Percentiles rank a stretch among this genome's conserved stretches.
phyloP scores from a whole-genome alignment of 2,329 filamentous ascomycete genomes.

The Fusarium penzigii region DNA sequence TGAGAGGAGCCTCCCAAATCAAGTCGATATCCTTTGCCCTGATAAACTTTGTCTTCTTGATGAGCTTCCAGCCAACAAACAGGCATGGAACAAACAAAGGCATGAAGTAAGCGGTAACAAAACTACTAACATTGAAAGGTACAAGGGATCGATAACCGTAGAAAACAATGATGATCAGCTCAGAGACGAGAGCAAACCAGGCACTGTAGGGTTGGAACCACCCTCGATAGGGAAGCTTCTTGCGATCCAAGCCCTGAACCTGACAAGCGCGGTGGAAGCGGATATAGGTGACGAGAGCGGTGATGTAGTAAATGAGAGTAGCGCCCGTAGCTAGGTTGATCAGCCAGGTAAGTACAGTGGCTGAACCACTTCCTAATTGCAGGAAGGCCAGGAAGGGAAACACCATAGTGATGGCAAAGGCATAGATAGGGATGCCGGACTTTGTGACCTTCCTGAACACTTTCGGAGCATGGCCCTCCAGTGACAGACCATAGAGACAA shows the following conservation, averaged over 20 bases:
- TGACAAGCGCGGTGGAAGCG: conserved; percentile 51
- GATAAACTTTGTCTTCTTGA: no score
- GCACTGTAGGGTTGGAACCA: conserved; percentile 58
- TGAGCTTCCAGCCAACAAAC: no score
- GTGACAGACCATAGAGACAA: conserved; percentile 49
- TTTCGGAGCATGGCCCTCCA: conserved; percentile 46
- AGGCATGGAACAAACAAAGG: no score
- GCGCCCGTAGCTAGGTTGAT: conserved; percentile 55
- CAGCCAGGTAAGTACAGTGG: conserved; percentile 51
- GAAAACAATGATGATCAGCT: no score
- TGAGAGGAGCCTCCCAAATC: no score
- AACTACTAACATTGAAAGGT: no score
- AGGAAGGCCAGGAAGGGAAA: conserved; percentile 52
- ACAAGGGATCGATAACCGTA: no score
- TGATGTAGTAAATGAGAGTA: conserved; percentile 60
- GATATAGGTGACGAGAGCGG: conserved; percentile 46
- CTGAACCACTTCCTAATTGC: conserved; percentile 46
- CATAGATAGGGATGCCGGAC: conserved; percentile 60
- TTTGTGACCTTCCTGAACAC: conserved; percentile 58
- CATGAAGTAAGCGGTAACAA: no score
- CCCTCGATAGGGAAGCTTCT: conserved; percentile 54
- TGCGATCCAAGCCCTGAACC: conserved; percentile 52
- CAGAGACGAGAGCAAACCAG: conserved; percentile 29
- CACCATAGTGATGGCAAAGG: conserved; percentile 44
- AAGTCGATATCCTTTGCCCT: no score